Evolutionary conservation across 345 rosid genomes (phyloP).

Genomic region (Eucalyptus pauciflora): DNA sequence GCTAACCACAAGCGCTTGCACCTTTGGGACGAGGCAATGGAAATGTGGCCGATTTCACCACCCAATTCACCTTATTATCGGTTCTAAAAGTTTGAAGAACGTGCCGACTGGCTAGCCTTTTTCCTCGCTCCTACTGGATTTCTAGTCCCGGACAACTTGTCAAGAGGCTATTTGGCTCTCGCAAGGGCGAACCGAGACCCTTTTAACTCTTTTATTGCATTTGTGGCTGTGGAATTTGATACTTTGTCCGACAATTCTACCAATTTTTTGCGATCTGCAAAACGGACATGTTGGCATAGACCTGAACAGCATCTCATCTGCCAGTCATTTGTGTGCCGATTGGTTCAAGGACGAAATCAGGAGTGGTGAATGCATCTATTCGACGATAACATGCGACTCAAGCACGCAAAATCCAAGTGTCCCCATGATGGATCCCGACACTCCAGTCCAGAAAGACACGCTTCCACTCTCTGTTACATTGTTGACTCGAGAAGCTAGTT

Average conservation of each 20-base stretch:
- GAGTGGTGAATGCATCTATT: not conserved
- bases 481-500: not conserved
- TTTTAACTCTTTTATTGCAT: not conserved
- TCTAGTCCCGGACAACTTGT: not conserved
- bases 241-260: not conserved
- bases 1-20: not conserved
- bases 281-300: not conserved
- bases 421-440: not conserved
- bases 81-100: not conserved
- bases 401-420: not conserved
- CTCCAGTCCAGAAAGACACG: not conserved
- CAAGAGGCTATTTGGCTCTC: not conserved
- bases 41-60: not conserved
- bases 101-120: not conserved
- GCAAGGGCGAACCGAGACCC: not conserved
- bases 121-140: not conserved
- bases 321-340: not conserved
- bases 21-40: not conserved
- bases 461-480: not conserved
- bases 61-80: not conserved
- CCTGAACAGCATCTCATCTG: not conserved
- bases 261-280: not conserved
- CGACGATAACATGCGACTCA: not conserved
- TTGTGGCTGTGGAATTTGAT: conserved; percentile 10
- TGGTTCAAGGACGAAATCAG: not conserved